A percentile compares a stretch with the other conserved stretches of the same genome.
Evolutionary conservation across 768 basidiomycete species (phyloP).

Genomic region (Royoungia palumana): DNA sequence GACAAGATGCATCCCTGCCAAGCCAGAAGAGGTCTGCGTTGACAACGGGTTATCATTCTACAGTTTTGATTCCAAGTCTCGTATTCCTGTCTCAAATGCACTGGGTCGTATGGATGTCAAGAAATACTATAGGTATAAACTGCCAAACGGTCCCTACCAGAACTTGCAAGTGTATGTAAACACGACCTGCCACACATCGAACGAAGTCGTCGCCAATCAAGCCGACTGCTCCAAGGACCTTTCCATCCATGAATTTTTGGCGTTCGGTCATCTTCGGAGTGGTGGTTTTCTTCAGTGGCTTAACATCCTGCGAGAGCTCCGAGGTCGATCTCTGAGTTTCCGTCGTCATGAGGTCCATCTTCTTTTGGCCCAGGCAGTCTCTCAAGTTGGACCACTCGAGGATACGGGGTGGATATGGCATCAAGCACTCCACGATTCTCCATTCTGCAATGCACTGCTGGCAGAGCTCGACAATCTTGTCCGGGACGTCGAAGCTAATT

Average conservation of each 20-base stretch:
- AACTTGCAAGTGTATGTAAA: conserved; percentile 36
- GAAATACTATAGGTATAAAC: conserved; percentile 27
- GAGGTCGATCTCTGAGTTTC: conserved; percentile 36
- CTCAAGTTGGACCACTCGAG: conserved; percentile 37
- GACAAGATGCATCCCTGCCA: conserved; percentile 13
- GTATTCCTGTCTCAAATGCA: conserved; percentile 11
- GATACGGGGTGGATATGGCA: conserved; percentile 37
- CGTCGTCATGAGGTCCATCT: conserved; percentile 37
- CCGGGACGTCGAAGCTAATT: conserved; percentile 35
- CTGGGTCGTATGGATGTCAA: conserved; percentile 14
- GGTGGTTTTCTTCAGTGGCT: conserved; percentile 48
- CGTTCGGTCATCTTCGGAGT: conserved; percentile 44
- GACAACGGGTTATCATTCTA: conserved; percentile 30
- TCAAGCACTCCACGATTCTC: conserved; percentile 25
- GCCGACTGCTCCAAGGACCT: conserved; percentile 38
- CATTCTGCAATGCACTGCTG: conserved; percentile 36
- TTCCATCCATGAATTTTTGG: conserved; percentile 41
- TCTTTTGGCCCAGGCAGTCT: conserved; percentile 41
- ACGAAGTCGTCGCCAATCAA: conserved; percentile 42
- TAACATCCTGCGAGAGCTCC: conserved; percentile 45
- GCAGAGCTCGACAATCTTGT: conserved; percentile 33
- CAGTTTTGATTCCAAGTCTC: conserved; percentile 23
- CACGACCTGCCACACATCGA: conserved; percentile 37
- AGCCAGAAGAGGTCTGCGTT: conserved; percentile 16
- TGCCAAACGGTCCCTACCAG: conserved; percentile 33